Evolutionary conservation across 2,329 filamentous ascomycete genomes (phyloP).

Genomic region (Geoglossum cookeanum): DNA sequence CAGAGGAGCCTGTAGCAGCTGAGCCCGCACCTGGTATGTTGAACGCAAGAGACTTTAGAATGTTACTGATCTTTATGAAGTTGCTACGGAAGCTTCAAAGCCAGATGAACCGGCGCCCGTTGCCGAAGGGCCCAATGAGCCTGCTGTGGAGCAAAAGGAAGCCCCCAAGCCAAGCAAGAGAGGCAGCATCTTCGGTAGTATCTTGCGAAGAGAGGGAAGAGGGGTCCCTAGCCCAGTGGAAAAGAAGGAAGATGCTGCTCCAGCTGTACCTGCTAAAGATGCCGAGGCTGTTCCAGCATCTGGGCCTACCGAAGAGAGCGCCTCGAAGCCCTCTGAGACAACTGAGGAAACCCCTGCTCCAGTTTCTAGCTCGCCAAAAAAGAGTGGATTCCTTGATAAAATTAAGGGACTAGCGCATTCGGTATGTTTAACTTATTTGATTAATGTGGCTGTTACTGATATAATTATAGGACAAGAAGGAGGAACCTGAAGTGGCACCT

Average conservation of each 20-base stretch:
- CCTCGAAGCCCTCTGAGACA: background rate
- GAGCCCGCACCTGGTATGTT: background rate
- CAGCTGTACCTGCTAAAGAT: constrained; percentile 7
- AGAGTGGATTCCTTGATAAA: background rate
- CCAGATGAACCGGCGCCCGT: constrained; percentile 2
- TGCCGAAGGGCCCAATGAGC: constrained; percentile 1
- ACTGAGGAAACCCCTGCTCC: background rate
- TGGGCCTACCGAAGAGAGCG: background rate
- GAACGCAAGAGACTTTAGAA: background rate
- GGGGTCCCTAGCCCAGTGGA: constrained; percentile 5
- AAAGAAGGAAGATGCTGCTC: constrained; percentile 7
- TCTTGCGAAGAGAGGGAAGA: constrained; percentile 1
- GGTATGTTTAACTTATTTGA: background rate
- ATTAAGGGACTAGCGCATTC: background rate
- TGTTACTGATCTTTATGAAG: background rate
- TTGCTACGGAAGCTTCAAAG: constrained; percentile 7
- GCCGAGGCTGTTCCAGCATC: constrained; percentile 5
- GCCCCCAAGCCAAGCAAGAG: constrained; percentile 5
- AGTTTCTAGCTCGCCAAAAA: background rate
- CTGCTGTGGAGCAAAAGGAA: constrained; percentile 3
- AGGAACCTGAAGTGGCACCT: background rate
- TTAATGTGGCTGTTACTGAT: background rate
- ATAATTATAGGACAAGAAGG: constrained; percentile 2
- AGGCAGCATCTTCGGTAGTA: constrained; percentile 3
- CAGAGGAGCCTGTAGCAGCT: constrained; percentile 8